Percentiles rank a stretch among this genome's conserved stretches.
Evolutionary conservation across 495 filamentous ascomycete species (phyloP).

Genomic region (Cercophora newfieldiana): DNA sequence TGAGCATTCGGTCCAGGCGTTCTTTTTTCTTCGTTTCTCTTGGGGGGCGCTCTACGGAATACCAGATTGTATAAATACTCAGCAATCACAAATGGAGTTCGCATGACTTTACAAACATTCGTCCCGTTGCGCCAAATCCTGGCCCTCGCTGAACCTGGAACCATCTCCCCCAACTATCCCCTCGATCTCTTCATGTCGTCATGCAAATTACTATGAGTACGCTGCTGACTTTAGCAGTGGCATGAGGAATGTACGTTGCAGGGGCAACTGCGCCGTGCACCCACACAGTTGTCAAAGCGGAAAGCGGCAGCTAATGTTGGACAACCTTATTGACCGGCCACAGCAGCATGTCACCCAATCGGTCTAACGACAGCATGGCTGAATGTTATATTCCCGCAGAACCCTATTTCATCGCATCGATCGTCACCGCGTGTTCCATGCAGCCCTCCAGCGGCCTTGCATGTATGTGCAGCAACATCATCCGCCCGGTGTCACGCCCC

Average conservation of each 20-base stretch:
- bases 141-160: background rate
- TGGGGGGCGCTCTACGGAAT: slow-evolving; percentile 10
- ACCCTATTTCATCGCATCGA: background rate
- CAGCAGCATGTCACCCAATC: background rate
- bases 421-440: background rate
- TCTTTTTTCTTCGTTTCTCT: background rate
- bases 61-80: slow-evolving; percentile 17
- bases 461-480: background rate
- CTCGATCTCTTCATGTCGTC: background rate
- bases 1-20: slow-evolving; percentile 12
- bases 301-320: background rate
- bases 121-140: background rate
- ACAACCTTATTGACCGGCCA: background rate
- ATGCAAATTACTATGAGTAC: background rate
- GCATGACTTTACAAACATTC: background rate
- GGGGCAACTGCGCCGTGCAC: background rate
- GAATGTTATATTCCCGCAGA: background rate
- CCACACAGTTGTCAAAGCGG: background rate
- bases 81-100: slow-evolving; percentile 14
- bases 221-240: background rate
- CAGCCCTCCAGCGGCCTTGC: background rate
- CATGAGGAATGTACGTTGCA: background rate
- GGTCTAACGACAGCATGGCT: background rate
- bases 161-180: background rate
- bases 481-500: too few species aligned